Base-by-base conservation (phyloP, 208 protist genomes). In the Tetramitus jugosus region DNA sequence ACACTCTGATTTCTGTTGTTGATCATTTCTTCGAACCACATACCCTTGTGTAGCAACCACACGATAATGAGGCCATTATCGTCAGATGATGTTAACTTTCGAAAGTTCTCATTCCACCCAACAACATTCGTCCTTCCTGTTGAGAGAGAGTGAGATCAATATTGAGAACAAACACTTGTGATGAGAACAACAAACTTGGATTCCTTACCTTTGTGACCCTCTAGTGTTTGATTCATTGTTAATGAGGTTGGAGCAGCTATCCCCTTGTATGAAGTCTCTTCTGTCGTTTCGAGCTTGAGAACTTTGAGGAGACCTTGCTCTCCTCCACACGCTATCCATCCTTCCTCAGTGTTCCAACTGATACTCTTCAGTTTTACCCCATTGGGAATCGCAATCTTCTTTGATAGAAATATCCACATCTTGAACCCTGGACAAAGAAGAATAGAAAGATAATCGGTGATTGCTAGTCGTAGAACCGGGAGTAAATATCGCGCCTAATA, bases 21-120 rank as follows among this genome's bases (percentile, higher is more conserved):
- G 40, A 97, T 93, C 96, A 98, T 98, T 84, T 98, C 95, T 87
- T 98, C 96, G 62, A 95, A 92, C 95, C 95, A 98, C 87, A 93
- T 89, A 10, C 94, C 92, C 80, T 97, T 96, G 87, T 96, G 91
- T 78, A 96, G 85, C 79, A 90, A 94, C 95, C 95, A 98, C 35
- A 98, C 95, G 61, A 97, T 94, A 83, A 98, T 97, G 62, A 93
- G 85, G 8, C 96, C 96, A 68, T 84, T 89, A 43, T 89, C 83
- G 78, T 98, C 96, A 35, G 87, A 88, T 61, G 92, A 94, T 3
- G 96, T 97, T 39, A 98, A 92, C 82, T 97, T 97, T 78, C 91
- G 84, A 86, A 95, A 95, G 64, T 90, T 82, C 65, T 97, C 90
- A 79, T 98, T 98, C 95, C 95, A 98, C 40, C 86, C 80, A 49